A percentile compares a stretch with the other conserved stretches of the same genome.
Evolutionary conservation across 2,329 filamentous ascomycete species (phyloP).

Genomic region (Pseudogymnoascus sp.): DNA sequence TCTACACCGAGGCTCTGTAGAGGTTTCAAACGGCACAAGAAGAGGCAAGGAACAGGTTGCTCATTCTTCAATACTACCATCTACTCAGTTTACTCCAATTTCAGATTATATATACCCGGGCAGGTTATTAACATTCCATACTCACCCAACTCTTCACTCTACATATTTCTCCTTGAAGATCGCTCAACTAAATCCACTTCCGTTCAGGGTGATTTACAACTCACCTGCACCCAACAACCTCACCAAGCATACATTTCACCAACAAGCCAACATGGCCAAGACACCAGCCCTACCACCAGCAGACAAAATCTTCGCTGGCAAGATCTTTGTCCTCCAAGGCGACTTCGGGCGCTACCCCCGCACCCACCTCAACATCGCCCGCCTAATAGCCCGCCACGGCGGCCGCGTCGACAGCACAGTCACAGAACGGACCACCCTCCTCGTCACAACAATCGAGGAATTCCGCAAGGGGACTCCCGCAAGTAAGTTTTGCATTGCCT

Average conservation of each 20-base stretch:
- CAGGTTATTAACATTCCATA: neutral
- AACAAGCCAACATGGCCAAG: conserved; percentile 15
- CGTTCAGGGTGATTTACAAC: neutral
- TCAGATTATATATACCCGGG: neutral
- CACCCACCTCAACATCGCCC: conserved; percentile 47
- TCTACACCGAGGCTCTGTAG: conserved; percentile 72
- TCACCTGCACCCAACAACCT: neutral
- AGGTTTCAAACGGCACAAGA: conserved; percentile 36
- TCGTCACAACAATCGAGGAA: conserved; percentile 57
- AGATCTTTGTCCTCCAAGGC: conserved; percentile 50
- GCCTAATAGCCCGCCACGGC: conserved; percentile 57
- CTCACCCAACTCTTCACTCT: neutral
- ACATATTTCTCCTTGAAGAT: neutral
- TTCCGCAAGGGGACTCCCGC: conserved; percentile 36
- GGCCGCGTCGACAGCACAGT: conserved; percentile 48
- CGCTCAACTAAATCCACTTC: neutral
- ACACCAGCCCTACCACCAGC: neutral
- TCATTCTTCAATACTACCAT: neutral
- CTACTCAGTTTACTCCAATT: neutral
- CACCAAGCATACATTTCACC: neutral
- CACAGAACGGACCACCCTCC: conserved; percentile 55
- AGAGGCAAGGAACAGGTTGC: neutral
- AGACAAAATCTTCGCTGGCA: conserved; percentile 40
- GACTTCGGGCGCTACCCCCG: conserved; percentile 38
- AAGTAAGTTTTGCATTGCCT: conserved; percentile 18